Conservation (phyloP, 257 asterid genomes). For the Forsythia viridissima region DNA sequence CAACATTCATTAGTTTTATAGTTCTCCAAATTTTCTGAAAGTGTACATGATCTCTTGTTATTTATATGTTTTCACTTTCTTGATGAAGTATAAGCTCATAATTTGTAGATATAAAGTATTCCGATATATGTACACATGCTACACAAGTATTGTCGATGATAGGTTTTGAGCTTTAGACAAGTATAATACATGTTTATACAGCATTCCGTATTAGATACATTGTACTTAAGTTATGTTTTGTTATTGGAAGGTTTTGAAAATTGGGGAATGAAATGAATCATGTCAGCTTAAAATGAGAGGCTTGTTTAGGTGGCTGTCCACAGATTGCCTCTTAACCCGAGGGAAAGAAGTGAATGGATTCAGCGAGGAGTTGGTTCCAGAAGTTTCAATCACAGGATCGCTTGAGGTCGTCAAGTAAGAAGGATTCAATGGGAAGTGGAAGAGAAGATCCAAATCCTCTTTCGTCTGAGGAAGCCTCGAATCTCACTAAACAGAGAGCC, state of each 20-base stretch:
- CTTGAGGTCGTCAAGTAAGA: constrained; percentile 60
- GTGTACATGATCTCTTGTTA: not conserved
- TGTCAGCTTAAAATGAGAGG: constrained; percentile 39
- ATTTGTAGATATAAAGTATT: not conserved
- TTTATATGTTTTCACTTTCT: constrained; percentile 6
- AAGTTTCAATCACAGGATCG: constrained; percentile 80
- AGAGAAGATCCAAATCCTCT: constrained; percentile 61
- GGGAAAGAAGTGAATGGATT: constrained; percentile 61
- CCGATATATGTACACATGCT: not conserved
- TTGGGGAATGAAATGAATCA: constrained; percentile 36
- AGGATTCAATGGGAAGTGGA: constrained; percentile 68
- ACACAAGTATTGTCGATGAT: not conserved
- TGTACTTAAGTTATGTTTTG: constrained; percentile 2
- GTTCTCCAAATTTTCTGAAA: not conserved
- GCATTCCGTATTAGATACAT: not conserved
- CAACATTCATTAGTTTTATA: not conserved
- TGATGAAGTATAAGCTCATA: constrained; percentile 2
- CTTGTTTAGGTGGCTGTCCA: constrained; percentile 24
- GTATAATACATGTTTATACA: not conserved
- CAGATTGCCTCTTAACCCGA: constrained; percentile 38
- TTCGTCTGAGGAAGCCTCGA: constrained; percentile 87
- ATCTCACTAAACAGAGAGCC: constrained; percentile 81
- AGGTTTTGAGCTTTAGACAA: not conserved
- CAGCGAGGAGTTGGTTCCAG: constrained; percentile 89
- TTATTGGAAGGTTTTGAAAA: constrained; percentile 32